A percentile compares a stretch with the other conserved stretches of the same genome.
These are phyloP conservation scores for Pseudocercospora fijiensis DNA, from an alignment of 2,329 filamentous ascomycete genomes.

Conservation along the genomic window DNA sequence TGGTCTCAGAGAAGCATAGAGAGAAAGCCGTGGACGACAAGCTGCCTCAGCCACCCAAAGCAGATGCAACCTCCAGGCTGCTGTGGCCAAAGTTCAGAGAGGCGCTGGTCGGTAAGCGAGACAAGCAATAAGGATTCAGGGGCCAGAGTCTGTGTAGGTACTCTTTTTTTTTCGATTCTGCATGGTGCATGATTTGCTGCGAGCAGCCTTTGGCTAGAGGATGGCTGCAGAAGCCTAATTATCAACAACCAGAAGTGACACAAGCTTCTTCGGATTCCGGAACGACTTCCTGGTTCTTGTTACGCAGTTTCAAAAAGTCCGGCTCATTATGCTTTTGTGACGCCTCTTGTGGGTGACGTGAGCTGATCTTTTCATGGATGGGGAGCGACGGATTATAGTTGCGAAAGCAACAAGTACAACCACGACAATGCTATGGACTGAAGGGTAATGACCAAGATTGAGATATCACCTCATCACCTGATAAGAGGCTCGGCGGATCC, in stretches of 20 bases:
- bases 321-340: background rate
- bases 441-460: background rate
- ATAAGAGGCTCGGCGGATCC: background rate
- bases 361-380: background rate
- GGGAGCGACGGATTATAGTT: background rate
- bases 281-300: background rate
- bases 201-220: constrained; percentile 3
- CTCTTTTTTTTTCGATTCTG: background rate
- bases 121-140: background rate
- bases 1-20: constrained; percentile 32
- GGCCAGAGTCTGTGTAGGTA: background rate
- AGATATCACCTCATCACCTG: background rate
- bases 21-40: constrained; percentile 33
- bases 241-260: constrained; percentile 2
- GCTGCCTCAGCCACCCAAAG: constrained; percentile 35
- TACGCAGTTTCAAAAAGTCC: background rate
- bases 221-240: constrained; percentile 5
- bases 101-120: constrained; percentile 27
- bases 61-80: constrained; percentile 35
- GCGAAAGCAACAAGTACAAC: background rate
- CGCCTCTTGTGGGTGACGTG: no score
- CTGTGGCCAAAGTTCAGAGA: constrained; percentile 38
- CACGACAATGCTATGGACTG: background rate
- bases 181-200: constrained; percentile 2
- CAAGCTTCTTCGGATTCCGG: background rate